A percentile compares a stretch with the other conserved stretches of the same genome.
These are phyloP conservation scores for Aeminium ludgeri DNA, from an alignment of 495 filamentous ascomycete genomes.

Conservation along the genomic window DNA sequence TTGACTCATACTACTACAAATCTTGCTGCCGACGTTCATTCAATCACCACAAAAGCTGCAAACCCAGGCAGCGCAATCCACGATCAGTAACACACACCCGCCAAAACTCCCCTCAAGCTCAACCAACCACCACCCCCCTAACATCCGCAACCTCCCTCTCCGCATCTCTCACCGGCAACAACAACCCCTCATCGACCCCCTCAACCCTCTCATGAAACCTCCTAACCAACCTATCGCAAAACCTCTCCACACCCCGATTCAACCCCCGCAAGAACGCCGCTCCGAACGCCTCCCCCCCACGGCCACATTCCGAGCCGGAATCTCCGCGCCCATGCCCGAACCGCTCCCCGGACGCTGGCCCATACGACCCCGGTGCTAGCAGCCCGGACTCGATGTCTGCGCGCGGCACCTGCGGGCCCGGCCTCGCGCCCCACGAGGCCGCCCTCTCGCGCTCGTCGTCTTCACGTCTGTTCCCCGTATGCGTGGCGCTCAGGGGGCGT, in stretches of 20 bases:
- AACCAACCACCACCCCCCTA: background rate
- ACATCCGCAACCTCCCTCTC: background rate
- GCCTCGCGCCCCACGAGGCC: background rate
- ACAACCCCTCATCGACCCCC: conserved; percentile 7
- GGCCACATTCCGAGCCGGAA: background rate
- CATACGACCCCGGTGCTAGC: no score
- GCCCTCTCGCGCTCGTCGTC: background rate
- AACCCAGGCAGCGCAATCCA: conserved; percentile 1
- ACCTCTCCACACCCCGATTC: background rate
- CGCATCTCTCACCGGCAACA: conserved; percentile 7
- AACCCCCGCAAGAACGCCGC: conserved; percentile 1
- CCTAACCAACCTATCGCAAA: conserved; percentile 2
- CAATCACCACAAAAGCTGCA: no score
- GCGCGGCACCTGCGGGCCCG: background rate
- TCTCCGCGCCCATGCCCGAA: background rate
- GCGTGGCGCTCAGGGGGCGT: background rate
- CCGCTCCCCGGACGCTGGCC: no score
- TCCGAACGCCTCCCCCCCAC: background rate
- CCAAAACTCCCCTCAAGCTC: conserved; percentile 1
- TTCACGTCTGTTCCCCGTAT: background rate
- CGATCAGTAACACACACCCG: background rate
- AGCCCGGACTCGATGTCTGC: no score
- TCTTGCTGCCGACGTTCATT: no score
- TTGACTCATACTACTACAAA: no score
- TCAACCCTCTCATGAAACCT: conserved; percentile 1